Evolutionary conservation across 2,329 filamentous ascomycete species (phyloP).

Genomic region (Neonectria sp.): DNA sequence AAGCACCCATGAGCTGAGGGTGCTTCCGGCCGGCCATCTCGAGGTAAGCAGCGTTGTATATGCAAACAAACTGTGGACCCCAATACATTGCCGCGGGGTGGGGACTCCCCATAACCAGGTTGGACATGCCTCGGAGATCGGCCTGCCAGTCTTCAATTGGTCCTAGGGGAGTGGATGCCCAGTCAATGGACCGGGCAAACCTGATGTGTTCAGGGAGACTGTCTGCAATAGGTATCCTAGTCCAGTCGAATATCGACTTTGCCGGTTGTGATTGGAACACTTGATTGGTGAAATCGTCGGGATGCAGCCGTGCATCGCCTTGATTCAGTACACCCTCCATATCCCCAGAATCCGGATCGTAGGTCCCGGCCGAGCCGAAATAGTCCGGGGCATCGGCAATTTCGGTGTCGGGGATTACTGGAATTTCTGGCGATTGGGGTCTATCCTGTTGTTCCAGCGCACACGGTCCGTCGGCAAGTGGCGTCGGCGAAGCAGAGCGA

Average conservation of each 20-base stretch:
- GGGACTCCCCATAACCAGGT: constrained; percentile 84
- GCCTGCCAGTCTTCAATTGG: constrained; percentile 82
- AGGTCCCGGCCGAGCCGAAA: constrained; percentile 55
- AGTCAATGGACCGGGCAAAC: constrained; percentile 80
- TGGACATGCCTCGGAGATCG: constrained; percentile 83
- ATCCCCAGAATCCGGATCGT: constrained; percentile 28
- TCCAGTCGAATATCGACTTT: constrained; percentile 84
- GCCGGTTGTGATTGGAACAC: constrained; percentile 55
- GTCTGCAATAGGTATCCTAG: constrained; percentile 74
- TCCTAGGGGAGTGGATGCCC: constrained; percentile 80
- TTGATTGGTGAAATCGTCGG: constrained; percentile 60
- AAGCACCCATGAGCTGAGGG: constrained; percentile 80
- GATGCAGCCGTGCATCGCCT: constrained; percentile 50
- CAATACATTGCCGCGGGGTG: constrained; percentile 86
- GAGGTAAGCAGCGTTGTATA: constrained; percentile 83
- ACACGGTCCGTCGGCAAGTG: constrained; percentile 54
- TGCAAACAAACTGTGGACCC: constrained; percentile 76
- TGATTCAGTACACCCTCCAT: constrained; percentile 47
- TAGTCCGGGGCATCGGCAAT: constrained; percentile 56
- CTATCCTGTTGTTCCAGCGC: constrained; percentile 53
- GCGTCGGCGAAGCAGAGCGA: constrained; percentile 58
- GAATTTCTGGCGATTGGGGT: constrained; percentile 56
- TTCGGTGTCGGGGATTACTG: constrained; percentile 52
- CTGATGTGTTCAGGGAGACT: constrained; percentile 79
- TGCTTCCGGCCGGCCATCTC: constrained; percentile 83